These are phyloP conservation scores for Cryptomeria japonica DNA, from an alignment of 75 land plant species.

Conservation along the genomic window DNA sequence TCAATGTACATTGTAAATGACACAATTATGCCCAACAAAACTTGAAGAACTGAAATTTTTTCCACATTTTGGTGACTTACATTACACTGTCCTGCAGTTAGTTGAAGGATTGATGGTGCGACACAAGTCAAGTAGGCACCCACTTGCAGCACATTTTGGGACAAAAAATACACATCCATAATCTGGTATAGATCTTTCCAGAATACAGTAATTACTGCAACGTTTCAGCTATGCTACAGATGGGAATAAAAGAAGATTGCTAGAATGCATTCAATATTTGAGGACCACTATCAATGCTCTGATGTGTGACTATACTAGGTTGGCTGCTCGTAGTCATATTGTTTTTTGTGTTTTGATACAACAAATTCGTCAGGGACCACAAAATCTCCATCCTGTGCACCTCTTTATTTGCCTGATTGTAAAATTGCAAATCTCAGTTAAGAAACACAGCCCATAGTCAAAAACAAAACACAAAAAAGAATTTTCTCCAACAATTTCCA, in stretches of 20 bases:
- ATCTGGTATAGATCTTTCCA: not conserved
- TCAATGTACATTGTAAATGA: not conserved
- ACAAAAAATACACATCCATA: not conserved
- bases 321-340: not conserved
- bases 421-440: not conserved
- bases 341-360: not conserved
- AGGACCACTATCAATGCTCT: not conserved
- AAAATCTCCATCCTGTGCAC: not conserved
- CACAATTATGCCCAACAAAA: not conserved
- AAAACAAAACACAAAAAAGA: not conserved
- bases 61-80: not conserved
- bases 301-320: not conserved
- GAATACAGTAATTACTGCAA: not conserved
- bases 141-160: not conserved
- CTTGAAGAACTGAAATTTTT: not conserved
- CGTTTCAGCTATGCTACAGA: not conserved
- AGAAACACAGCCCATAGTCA: not conserved
- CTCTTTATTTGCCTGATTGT: not conserved
- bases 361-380: not conserved
- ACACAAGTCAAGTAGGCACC: not conserved
- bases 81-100: not conserved
- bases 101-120: not conserved
- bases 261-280: not conserved
- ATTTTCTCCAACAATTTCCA: not conserved
- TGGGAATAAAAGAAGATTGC: not conserved